Evolutionary conservation across 2,329 filamentous ascomycete genomes (phyloP), one percentile per base, ranked within the genome.

Genomic region (Huntiella decipiens): DNA sequence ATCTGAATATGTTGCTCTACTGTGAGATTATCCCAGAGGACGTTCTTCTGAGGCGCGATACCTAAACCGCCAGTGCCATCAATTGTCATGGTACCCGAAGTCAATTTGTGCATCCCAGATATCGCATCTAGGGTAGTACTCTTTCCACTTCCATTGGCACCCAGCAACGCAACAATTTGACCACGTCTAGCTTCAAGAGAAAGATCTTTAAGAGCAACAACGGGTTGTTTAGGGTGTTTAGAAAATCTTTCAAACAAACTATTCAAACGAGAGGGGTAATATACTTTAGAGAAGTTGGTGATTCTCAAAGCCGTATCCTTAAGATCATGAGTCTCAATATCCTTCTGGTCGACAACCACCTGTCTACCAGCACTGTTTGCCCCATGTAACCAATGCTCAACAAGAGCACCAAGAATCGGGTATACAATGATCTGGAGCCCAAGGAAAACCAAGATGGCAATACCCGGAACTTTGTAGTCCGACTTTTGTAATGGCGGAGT

Each of bases 41-140:
- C 87, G 54, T 95, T 95, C 66, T 88, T 87, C 58, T 95, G 87
- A 0, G 87, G 87, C 47, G 85, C 88, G 37, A 93, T 77, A 11
- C 87, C 87, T 15, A 95, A 70, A 0, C 83, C 84, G 7, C 82
- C 82, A 7, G 75, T 78, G 1, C 78, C 79, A 52, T 87, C 78
- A 39, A 94, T 78, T 17, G 73, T 74, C 52, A 95, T 91, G 3
- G 69, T 68, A 2, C 87, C 87, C 48, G 71, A 75, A 0, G 82
- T 85, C 16, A 88, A 68, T 38, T 74, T 81, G 54, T 79, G 84
- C 43, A 88, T 71, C 3, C 87, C 87, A 8, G 85, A 82, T 52
- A 95, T 87, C 4, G 82, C 80, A 56, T 94, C 84, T 3, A 95
- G 68, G 0, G 86, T 93, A 0, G 87, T 94, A 45, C 79, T 86